Evolutionary conservation across 208 protist genomes (phyloP), one percentile per base, ranked within the genome.

Genomic region (Leishmania amazonensis): DNA sequence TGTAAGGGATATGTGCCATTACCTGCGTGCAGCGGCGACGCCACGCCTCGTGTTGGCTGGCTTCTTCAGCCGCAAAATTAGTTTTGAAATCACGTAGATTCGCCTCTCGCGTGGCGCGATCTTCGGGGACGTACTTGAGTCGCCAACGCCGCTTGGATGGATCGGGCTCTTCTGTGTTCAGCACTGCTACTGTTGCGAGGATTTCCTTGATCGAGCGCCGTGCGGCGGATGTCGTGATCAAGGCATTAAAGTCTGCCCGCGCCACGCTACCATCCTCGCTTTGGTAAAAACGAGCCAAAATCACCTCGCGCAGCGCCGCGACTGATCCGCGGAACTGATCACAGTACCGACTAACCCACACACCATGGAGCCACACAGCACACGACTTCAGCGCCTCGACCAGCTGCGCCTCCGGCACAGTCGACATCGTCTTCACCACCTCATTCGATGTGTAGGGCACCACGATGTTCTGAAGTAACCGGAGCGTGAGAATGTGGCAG

Each of bases 301-400:
- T 75, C 7, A 96, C 80, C 73, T 96, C 95, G 31, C 93, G 90
- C 70, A 98, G 67, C 28, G 95, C 91, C 0, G 93, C 95, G 0
- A 86, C 84, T 8, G 84, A 81, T n/a, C 95, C 93, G 24, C 86
- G 89, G 62, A 98, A 94, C 28, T 86, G 75, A 1, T 87, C 76
- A 47, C 86, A 83, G n/a, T 58, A 80, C 45, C 89, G 87, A 24
- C 87, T 86, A 1, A 97, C 86, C 95, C 95, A 98, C 51, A 98
- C 95, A 42, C 95, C 95, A 70, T 98, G 95, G 85, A 94, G 91
- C 81, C 87, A 95, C 58, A 95, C 85, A 1, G 91, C 91, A 53
- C 73, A 87, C 51, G 81, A 78, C 68, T 86, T 83, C 21, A 97
- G 80, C 19, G 87, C 86, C 3, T 89, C 87, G 15, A 97, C 62